Base-by-base conservation (phyloP, 2,329 filamentous ascomycete species). In the Trichoderma lentiforme region DNA sequence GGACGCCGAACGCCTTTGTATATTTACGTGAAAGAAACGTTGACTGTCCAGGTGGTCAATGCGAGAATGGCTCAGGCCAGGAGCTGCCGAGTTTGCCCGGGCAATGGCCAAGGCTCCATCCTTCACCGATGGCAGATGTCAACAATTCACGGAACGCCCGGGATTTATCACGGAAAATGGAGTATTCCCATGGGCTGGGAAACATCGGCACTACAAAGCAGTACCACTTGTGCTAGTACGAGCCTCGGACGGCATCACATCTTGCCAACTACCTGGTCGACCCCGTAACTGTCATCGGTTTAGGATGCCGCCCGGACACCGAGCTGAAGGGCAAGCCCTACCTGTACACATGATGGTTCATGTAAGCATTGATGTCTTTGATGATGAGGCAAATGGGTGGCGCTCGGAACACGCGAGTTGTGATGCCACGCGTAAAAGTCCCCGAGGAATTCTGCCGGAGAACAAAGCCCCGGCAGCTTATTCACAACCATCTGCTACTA, bases 371-470 rank as follows among this genome's bases (percentile, higher is more conserved):
- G 32, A 43, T 58, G 32, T 6, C 21, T 28, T 36, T 24, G 47
- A 47, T 47, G 65, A 32, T 47, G 57, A 68, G 34, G 56, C 21
- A 36, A n/a, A 61, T 28, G 57, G 39, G 21, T 32, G 26, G 26
- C 36, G 14, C 32, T 51, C 26, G 26, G 26, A 51, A 51, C 14
- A 51, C 36, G 56, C 66, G 56, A 68, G 56, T 47, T 21, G 56
- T 61, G 66, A 47, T 69, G 28, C 56, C 34, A 34, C n/a, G 36
- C n/a, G 56, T 26, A 18, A 69, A 61, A 61, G 66, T 51, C 66
- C 28, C 14, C 56, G 34, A 61, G 15, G 7, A 9, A 21, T 60
- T 47, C n/a, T 36, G 30, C 34, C 28, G 30, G 62, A 32, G 4
- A 15, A 53, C 18, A 53, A 65, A 64, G 24, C 7, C 39, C 39